Conservation (phyloP, 768 basidiomycete genomes). For the Daedaleopsis sinensis region DNA sequence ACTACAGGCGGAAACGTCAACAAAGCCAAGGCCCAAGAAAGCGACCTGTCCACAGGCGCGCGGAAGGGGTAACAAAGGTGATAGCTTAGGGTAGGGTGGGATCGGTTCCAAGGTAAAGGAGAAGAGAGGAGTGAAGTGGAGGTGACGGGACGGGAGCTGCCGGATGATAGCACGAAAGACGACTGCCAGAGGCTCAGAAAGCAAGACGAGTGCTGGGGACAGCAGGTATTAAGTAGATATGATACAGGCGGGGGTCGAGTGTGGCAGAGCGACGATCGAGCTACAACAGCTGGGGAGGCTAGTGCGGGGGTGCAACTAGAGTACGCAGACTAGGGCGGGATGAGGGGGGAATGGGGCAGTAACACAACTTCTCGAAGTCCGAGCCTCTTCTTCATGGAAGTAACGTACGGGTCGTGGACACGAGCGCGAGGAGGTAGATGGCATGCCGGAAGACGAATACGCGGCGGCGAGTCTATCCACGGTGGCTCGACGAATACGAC, state of each 20-base stretch:
- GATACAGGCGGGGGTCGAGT: constrained; percentile 1
- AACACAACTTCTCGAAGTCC: constrained; percentile 26
- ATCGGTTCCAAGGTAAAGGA: neutral
- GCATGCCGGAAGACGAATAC: neutral
- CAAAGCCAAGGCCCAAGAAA: neutral
- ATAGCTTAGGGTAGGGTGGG: neutral
- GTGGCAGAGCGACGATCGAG: constrained; percentile 11
- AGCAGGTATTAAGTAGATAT: neutral
- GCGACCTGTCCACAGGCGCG: constrained; percentile 3
- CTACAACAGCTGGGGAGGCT: constrained; percentile 13
- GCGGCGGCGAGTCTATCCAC: neutral
- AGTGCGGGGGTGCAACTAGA: neutral
- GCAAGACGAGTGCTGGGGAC: neutral
- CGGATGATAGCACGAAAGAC: neutral
- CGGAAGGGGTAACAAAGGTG: neutral
- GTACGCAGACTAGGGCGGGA: neutral
- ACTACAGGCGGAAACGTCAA: neutral
- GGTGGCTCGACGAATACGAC: constrained; percentile 18
- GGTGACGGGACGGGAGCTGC: neutral
- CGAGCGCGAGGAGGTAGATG: neutral
- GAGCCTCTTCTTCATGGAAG: constrained; percentile 23
- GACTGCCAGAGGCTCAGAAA: constrained; percentile 4
- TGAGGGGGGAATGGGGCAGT: constrained; percentile 2
- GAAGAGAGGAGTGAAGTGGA: neutral
- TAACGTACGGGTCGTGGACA: constrained; percentile 6